Evolutionary conservation across 768 basidiomycete genomes (phyloP).

Genomic region (Collybia sp.): DNA sequence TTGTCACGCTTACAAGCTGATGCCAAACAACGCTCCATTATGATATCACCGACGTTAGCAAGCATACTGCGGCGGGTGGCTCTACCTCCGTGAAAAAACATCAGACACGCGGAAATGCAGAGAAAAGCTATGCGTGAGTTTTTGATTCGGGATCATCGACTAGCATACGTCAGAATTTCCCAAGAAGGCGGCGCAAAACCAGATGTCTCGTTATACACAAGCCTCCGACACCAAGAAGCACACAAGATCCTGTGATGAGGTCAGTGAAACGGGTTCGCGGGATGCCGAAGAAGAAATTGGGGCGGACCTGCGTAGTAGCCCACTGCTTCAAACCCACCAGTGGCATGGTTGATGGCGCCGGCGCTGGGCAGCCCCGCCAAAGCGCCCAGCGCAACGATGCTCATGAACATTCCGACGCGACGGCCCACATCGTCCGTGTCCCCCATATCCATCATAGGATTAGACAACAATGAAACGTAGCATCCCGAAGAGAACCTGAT

Average conservation of each 20-base stretch:
- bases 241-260: constrained; percentile 16
- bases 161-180: constrained; percentile 11
- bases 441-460: constrained; percentile 61
- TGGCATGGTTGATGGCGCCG: constrained; percentile 55
- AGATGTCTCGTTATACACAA: constrained; percentile 20
- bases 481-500: constrained; percentile 56
- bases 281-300: constrained; percentile 5
- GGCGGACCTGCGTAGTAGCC: constrained; percentile 49
- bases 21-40: too few relatives aligned
- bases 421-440: constrained; percentile 56
- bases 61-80: too few relatives aligned
- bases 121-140: too few relatives aligned
- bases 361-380: constrained; percentile 71
- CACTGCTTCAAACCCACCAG: constrained; percentile 48
- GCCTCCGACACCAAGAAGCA: constrained; percentile 19
- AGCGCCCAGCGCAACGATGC: constrained; percentile 55
- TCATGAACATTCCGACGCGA: constrained; percentile 61
- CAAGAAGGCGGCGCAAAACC: constrained; percentile 13
- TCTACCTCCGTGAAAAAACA: too few relatives aligned
- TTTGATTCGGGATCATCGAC: too few relatives aligned
- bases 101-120: too few relatives aligned
- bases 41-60: too few relatives aligned
- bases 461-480: constrained; percentile 50
- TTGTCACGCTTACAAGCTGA: too few relatives aligned
- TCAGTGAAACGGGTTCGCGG: neutral